phyloP scores from a whole-genome alignment of 495 filamentous ascomycete species.

The Penicillium cosmopolitanum region DNA sequence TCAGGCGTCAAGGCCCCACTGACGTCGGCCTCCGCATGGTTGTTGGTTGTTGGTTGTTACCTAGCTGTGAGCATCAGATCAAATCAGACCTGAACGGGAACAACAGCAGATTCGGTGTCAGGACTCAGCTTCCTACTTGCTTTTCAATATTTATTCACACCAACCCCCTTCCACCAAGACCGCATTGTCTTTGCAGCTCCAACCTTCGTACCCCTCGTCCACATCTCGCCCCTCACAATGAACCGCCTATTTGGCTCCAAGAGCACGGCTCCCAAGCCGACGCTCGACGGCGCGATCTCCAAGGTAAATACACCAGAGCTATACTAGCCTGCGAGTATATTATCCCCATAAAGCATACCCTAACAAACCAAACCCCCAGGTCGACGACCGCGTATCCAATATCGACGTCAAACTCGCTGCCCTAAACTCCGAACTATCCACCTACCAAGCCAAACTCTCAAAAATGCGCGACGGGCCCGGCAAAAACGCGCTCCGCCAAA shows the following conservation, averaged over 20 bases:
- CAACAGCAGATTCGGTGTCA: background rate
- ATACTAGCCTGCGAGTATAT: background rate
- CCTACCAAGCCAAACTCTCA: slow-evolving; percentile 83
- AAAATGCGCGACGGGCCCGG: slow-evolving; percentile 98
- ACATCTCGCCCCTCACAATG: slow-evolving; percentile 55
- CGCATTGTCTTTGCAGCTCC: background rate
- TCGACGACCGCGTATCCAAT: slow-evolving; percentile 82
- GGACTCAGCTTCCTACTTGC: background rate
- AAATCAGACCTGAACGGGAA: background rate
- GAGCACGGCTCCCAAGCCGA: slow-evolving; percentile 87
- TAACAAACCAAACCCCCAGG: slow-evolving; percentile 41
- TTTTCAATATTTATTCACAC: background rate
- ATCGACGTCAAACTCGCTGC: slow-evolving; percentile 95
- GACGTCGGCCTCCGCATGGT: slow-evolving; percentile 30
- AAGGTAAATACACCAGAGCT: slow-evolving; percentile 58
- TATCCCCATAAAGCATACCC: background rate
- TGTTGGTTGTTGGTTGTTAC: background rate
- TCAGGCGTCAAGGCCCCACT: slow-evolving; percentile 20
- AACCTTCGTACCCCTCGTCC: slow-evolving; percentile 7
- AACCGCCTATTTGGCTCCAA: slow-evolving; percentile 95
- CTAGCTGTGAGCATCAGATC: background rate
- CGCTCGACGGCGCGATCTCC: slow-evolving; percentile 80
- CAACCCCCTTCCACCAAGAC: background rate
- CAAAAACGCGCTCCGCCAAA: slow-evolving; percentile 89
- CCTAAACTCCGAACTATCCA: slow-evolving; percentile 86